Percentiles rank a stretch among this genome's conserved stretches.
phyloP scores from a whole-genome alignment of 306 rosid species.

The Corylus americana region DNA sequence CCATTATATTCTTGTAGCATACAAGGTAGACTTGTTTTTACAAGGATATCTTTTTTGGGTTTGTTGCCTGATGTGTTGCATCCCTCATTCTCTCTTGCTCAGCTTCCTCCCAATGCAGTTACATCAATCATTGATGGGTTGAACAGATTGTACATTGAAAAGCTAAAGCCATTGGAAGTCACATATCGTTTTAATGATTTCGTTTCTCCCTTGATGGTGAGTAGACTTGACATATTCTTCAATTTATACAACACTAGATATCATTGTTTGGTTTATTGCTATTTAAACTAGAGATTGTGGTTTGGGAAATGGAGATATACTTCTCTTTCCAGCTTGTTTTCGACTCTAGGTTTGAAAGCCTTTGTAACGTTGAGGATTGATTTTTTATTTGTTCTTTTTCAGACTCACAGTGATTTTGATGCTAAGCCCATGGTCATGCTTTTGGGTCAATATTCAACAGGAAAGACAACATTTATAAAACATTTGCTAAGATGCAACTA shows the following conservation, averaged over 20 bases:
- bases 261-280: background rate
- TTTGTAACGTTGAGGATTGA: constrained; percentile 13
- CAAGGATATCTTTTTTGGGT: background rate
- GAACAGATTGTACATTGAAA: constrained; percentile 74
- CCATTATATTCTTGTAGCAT: background rate
- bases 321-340: constrained; percentile 7
- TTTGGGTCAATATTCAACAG: constrained; percentile 97
- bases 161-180: constrained; percentile 81
- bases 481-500: constrained; percentile 77
- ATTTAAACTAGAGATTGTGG: background rate
- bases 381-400: constrained; percentile 32
- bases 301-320: constrained; percentile 2
- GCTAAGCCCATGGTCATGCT: constrained; percentile 99
- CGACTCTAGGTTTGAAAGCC: constrained; percentile 7
- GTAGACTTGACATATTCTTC: constrained; percentile 12
- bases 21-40: background rate
- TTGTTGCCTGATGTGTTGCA: constrained; percentile 15
- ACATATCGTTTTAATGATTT: constrained; percentile 82
- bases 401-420: constrained; percentile 86
- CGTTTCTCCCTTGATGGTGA: constrained; percentile 74
- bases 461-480: constrained; percentile 92
- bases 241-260: background rate
- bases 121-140: constrained; percentile 90
- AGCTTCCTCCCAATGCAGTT: constrained; percentile 67
- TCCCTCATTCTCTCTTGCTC: constrained; percentile 18